phyloP scores from a whole-genome alignment of 2,329 filamentous ascomycete species.

The Sporothrix brunneoviolacea region DNA sequence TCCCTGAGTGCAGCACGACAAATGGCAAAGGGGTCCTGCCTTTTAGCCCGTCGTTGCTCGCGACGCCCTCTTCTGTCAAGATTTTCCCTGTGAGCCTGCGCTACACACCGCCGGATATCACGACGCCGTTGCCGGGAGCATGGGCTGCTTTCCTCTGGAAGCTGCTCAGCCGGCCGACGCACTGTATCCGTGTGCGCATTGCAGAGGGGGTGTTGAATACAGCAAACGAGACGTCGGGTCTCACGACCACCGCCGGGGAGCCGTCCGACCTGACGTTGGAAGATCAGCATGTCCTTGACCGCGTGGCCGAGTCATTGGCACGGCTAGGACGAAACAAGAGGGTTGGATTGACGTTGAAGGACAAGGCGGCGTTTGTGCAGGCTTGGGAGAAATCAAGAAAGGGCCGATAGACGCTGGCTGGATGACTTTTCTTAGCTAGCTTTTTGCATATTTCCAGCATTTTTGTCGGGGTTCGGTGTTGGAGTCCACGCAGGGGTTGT shows the following conservation, averaged over 20 bases:
- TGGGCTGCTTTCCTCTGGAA: conserved; percentile 77
- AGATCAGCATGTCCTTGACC: conserved; percentile 67
- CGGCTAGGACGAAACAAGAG: conserved; percentile 80
- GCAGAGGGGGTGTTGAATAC: conserved; percentile 64
- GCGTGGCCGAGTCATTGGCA: conserved; percentile 79
- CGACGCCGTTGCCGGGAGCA: conserved; percentile 74
- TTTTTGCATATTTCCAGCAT: conserved; percentile 9
- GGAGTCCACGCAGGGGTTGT: too few species aligned
- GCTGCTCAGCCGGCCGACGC: conserved; percentile 74
- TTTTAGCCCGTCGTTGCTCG: conserved; percentile 69
- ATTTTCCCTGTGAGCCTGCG: conserved; percentile 89
- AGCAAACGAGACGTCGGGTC: not conserved
- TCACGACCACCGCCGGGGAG: not conserved
- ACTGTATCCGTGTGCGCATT: conserved; percentile 85
- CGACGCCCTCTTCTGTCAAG: conserved; percentile 57
- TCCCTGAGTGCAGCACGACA: conserved; percentile 90
- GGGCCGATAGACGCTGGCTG: not conserved
- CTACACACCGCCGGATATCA: conserved; percentile 83
- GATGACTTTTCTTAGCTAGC: too few species aligned
- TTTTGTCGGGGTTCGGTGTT: not conserved
- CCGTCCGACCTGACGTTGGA: conserved; percentile 34
- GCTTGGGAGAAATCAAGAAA: conserved; percentile 47
- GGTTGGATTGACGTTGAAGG: conserved; percentile 72
- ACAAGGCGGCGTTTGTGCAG: conserved; percentile 77
- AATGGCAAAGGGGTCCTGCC: conserved; percentile 88